Evolutionary conservation across 805 yeast species (phyloP).

Genomic region (Barnettozyma sucrosica): DNA sequence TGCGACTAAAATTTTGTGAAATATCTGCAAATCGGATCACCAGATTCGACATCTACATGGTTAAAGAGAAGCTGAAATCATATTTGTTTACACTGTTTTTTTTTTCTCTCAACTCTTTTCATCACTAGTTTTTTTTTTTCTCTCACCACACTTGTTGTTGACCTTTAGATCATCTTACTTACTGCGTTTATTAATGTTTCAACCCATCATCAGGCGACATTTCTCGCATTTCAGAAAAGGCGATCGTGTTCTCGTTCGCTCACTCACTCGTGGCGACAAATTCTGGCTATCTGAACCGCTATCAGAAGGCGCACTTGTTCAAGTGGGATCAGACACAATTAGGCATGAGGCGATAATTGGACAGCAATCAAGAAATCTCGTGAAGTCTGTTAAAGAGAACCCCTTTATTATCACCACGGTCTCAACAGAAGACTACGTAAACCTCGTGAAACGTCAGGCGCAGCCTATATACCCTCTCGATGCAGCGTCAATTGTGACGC

Average conservation of each 20-base stretch:
- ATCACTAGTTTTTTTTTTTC: background rate
- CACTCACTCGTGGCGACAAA: conserved; percentile 17
- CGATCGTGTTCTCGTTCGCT: conserved; percentile 18
- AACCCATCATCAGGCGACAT: background rate
- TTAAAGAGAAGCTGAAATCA: background rate
- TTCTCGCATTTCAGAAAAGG: conserved; percentile 14
- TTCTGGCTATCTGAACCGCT: conserved; percentile 25
- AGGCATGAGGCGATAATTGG: conserved; percentile 37
- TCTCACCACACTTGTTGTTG: background rate
- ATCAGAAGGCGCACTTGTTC: conserved; percentile 13
- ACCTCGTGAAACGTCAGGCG: conserved; percentile 36
- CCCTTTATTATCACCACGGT: conserved; percentile 33
- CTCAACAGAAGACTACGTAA: conserved; percentile 43
- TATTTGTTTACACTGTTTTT: background rate
- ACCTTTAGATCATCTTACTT: background rate
- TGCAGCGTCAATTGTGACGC: conserved; percentile 40
- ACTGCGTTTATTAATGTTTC: too few relatives aligned
- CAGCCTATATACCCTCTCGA: conserved; percentile 48
- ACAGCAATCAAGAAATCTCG: conserved; percentile 29
- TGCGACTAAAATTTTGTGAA: conserved; percentile 5
- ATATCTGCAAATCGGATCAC: conserved; percentile 11
- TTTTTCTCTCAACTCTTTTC: too few relatives aligned
- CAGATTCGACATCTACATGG: conserved; percentile 12
- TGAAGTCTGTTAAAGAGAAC: conserved; percentile 23
- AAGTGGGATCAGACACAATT: conserved; percentile 24